Conservation (phyloP, 1,139 yeast species). For the Lodderomyces orthopsilosis region DNA sequence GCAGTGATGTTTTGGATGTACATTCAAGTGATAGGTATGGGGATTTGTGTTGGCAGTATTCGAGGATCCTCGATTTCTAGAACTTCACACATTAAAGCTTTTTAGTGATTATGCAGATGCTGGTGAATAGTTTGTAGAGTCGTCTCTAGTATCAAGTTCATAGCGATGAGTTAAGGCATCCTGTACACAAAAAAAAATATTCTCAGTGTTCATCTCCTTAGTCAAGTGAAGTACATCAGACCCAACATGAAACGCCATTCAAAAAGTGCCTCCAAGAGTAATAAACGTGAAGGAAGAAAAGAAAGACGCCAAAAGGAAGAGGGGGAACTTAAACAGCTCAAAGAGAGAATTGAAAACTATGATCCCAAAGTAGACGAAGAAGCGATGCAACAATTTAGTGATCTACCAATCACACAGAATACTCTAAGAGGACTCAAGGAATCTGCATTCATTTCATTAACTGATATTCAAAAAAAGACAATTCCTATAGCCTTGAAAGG, state of each 20-base stretch:
- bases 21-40: constrained; percentile 33
- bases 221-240: no score
- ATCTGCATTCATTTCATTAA: constrained; percentile 67
- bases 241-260: constrained; percentile 8
- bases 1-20: constrained; percentile 32
- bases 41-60: constrained; percentile 47
- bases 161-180: no score
- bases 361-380: constrained; percentile 39
- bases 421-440: constrained; percentile 74
- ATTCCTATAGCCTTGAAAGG: constrained; percentile 79
- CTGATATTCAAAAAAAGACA: constrained; percentile 82
- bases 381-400: constrained; percentile 46
- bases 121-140: not conserved
- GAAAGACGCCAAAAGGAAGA: constrained; percentile 37
- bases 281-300: constrained; percentile 19
- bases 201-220: no score
- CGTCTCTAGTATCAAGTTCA: no score
- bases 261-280: constrained; percentile 14
- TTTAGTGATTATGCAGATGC: not conserved
- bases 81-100: not conserved
- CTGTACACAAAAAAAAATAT: no score
- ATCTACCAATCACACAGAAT: constrained; percentile 69
- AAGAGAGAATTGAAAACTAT: constrained; percentile 47
- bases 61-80: constrained; percentile 29
- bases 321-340: constrained; percentile 43